Percentiles rank a stretch among this genome's conserved stretches.
Conservation (phyloP, 2,329 filamentous ascomycete genomes). For the Drechmeria coniospora region DNA sequence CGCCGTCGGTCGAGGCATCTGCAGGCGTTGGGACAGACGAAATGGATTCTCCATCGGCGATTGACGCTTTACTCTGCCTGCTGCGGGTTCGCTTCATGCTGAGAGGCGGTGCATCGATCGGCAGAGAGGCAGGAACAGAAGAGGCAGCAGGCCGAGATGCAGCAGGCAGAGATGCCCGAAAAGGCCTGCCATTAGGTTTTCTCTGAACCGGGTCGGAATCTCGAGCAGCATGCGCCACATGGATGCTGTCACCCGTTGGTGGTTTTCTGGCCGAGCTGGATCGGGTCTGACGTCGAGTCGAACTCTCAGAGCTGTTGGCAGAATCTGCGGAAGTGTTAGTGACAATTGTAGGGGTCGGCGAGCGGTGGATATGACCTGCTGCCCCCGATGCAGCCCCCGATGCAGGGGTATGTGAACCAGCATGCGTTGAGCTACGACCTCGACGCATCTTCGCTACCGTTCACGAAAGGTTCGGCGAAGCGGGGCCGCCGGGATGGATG, state of each 20-base stretch:
- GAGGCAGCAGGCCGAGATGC: constrained; percentile 3
- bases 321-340: constrained; percentile 8
- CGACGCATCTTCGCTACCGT: no score
- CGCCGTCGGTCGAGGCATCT: constrained; percentile 15
- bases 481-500: no score
- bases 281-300: constrained; percentile 12
- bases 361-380: no score
- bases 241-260: not conserved
- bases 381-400: no score
- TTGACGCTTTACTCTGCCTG: constrained; percentile 7
- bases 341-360: no score
- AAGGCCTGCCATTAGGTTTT: constrained; percentile 12
- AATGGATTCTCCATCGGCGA: constrained; percentile 12
- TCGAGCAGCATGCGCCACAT: not conserved
- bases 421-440: no score
- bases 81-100: constrained; percentile 1
- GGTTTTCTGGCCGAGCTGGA: constrained; percentile 8
- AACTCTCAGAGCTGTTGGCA: constrained; percentile 5
- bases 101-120: constrained; percentile 1
- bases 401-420: no score
- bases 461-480: no score
- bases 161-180: constrained; percentile 5
- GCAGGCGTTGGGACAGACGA: constrained; percentile 17
- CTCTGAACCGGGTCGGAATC: constrained; percentile 3
- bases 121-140: constrained; percentile 1